Conservation (phyloP, 1,284 basidiomycete species). For the Sporisorium sorghi region DNA sequence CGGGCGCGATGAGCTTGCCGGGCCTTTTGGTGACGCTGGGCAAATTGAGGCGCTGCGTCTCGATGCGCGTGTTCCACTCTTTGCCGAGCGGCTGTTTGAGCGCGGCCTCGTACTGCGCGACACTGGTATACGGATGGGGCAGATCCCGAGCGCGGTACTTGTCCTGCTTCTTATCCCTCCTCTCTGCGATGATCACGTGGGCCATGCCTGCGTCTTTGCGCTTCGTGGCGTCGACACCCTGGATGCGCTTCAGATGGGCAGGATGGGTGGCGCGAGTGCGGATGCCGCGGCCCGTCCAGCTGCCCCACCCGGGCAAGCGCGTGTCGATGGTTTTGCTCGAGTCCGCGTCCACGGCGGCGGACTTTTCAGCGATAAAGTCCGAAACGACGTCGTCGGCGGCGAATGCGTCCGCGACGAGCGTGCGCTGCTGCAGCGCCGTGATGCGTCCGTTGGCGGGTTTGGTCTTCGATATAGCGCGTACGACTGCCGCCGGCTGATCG, state of each 20-base stretch:
- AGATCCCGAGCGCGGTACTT: constrained; percentile 89
- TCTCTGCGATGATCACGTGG: constrained; percentile 93
- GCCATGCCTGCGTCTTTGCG: constrained; percentile 86
- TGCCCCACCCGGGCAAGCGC: constrained; percentile 89
- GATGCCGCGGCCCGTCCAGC: constrained; percentile 86
- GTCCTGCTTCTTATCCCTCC: constrained; percentile 89
- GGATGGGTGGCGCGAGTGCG: constrained; percentile 55
- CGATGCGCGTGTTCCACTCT: constrained; percentile 94
- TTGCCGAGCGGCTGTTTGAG: constrained; percentile 83
- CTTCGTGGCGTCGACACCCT: constrained; percentile 79
- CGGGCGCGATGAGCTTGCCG: constrained; percentile 61
- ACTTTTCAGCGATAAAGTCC: constrained; percentile 86
- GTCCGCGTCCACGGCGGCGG: constrained; percentile 81
- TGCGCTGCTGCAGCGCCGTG: constrained; percentile 75
- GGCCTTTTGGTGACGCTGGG: constrained; percentile 60
- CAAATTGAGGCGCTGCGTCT: constrained; percentile 78
- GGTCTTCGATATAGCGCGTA: neutral
- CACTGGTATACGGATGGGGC: constrained; percentile 87
- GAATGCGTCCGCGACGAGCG: constrained; percentile 92
- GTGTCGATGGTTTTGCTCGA: constrained; percentile 85
- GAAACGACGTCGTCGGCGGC: constrained; percentile 94
- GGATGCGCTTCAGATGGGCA: constrained; percentile 14
- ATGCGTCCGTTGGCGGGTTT: neutral
- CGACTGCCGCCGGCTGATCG: neutral
- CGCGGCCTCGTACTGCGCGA: constrained; percentile 86